Percentiles rank a stretch among this genome's conserved stretches.
Evolutionary conservation across 352 stramenopile genomes (phyloP).

Genomic region (Phytophthora podocarpi): DNA sequence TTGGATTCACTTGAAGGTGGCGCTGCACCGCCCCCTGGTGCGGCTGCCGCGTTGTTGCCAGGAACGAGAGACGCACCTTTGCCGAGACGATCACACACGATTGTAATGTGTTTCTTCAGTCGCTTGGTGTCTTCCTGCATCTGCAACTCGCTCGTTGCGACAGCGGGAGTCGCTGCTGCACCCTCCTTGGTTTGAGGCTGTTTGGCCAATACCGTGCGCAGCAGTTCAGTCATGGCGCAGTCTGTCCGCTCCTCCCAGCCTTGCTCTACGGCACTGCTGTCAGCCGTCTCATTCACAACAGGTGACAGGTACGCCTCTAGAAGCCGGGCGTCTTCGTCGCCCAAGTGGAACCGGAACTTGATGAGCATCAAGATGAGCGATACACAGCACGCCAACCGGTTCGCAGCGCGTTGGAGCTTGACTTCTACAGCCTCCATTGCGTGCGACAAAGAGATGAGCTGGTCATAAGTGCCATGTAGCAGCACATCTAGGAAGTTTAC

Average conservation of each 20-base stretch:
- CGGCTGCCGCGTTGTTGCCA: slow-evolving; percentile 5
- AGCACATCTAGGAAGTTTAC: slow-evolving; percentile 86
- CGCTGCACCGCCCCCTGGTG: background rate
- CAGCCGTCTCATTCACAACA: slow-evolving; percentile 45
- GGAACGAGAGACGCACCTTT: slow-evolving; percentile 69
- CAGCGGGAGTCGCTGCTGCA: slow-evolving; percentile 21
- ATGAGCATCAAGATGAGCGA: slow-evolving; percentile 86
- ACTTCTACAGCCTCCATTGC: slow-evolving; percentile 66
- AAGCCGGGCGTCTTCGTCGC: slow-evolving; percentile 60
- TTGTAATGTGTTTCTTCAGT: slow-evolving; percentile 92
- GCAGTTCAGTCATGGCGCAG: slow-evolving; percentile 83
- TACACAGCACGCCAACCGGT: slow-evolving; percentile 77
- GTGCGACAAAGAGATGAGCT: slow-evolving; percentile 78
- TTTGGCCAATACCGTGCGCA: slow-evolving; percentile 78
- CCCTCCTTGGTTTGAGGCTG: slow-evolving; percentile 50
- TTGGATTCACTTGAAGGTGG: slow-evolving; percentile 25
- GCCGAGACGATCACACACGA: slow-evolving; percentile 87
- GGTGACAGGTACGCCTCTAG: slow-evolving; percentile 76
- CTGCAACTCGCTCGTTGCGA: slow-evolving; percentile 48
- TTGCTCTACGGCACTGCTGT: slow-evolving; percentile 50
- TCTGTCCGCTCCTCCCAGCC: slow-evolving; percentile 91
- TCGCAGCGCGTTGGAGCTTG: slow-evolving; percentile 56
- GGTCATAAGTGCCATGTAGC: slow-evolving; percentile 85
- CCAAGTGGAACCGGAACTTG: slow-evolving; percentile 77
- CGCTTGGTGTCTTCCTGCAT: slow-evolving; percentile 85